These are phyloP conservation scores for Ploettnerulaceae sp. DNA, from an alignment of 2,329 filamentous ascomycete genomes.

Conservation along the genomic window DNA sequence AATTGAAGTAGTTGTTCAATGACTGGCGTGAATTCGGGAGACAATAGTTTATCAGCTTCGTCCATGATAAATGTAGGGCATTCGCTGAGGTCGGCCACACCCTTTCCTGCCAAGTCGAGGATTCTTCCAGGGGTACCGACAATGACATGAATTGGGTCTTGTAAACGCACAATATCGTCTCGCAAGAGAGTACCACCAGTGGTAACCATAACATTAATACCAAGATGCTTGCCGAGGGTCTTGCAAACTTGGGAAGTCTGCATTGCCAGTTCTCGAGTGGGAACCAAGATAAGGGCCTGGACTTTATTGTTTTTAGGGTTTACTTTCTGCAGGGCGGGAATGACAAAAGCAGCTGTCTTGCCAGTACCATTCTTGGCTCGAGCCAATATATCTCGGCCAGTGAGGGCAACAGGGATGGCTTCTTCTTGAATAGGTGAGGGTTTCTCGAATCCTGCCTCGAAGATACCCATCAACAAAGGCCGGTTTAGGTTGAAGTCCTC, in stretches of 20 bases:
- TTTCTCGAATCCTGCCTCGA: slow-evolving; percentile 98
- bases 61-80: slow-evolving; percentile 99
- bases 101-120: slow-evolving; percentile 91
- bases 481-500: slow-evolving; percentile 95
- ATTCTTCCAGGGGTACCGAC: slow-evolving; percentile 97
- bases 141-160: slow-evolving; percentile 93
- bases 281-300: slow-evolving; percentile 92
- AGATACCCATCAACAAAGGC: slow-evolving; percentile 97
- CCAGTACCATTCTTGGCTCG: slow-evolving; percentile 98
- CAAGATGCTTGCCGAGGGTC: slow-evolving; percentile 92
- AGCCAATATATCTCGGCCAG: slow-evolving; percentile 90
- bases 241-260: slow-evolving; percentile 99
- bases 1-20: slow-evolving; percentile 95
- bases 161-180: slow-evolving; percentile 92
- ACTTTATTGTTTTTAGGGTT: slow-evolving; percentile 96
- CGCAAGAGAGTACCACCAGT: slow-evolving; percentile 92
- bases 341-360: slow-evolving; percentile 97
- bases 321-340: slow-evolving; percentile 89
- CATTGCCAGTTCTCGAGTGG: slow-evolving; percentile 92
- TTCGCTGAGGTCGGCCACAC: slow-evolving; percentile 90
- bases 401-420: slow-evolving; percentile 92
- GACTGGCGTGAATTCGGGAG: slow-evolving; percentile 92
- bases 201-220: slow-evolving; percentile 98
- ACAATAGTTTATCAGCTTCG: slow-evolving; percentile 96
- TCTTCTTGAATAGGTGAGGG: slow-evolving; percentile 99